Evolutionary conservation across 495 filamentous ascomycete species (phyloP), one percentile per base, ranked within the genome.

Genomic region (Podospora pseudopauciseta): DNA sequence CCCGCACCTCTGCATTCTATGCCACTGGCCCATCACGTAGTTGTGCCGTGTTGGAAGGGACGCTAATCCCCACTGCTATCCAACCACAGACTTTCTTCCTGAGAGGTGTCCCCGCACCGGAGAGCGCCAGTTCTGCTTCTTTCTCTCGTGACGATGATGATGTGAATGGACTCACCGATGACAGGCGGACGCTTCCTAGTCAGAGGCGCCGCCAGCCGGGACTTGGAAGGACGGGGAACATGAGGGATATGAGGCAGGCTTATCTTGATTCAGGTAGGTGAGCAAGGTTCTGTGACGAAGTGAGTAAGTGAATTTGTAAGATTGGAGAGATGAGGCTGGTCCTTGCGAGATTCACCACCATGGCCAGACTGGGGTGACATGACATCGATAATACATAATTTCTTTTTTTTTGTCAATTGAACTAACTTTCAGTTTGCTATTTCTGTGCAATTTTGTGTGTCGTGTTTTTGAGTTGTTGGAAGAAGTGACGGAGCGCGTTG

Each of bases 111-210:
- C 39, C 39, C 39, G 1, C 13, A 11, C 13, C 39, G 9, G 1
- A 11, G 39, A 49, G 13, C 13, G 13, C 13, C 6, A 49, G 6
- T 18, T 49, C 39, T 49, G 39, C 39, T 2, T 9, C 39, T 49
- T 5, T 13, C 6, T 13, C 39, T 32, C 30, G 7, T 32, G 39
- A 49, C 9, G 9, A 49, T 49, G 39, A 59, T 23, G 56, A 59
- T 20, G 56, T 23, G 56, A 59, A 59, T 23, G 26, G 7, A 6
- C 7, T 28, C 7, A 5, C 15, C 3, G 63, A 69, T 18, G 63
- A 63, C 44, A 65, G 64, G 23, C 0, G 4, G 20, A 69, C 64
- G 28, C 59, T 69, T 18, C 67, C 63, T 15, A 69, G 58, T 27
- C 67, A 65, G 49, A 56, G 18, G 39, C 27, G 4, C 5, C 16